Conservation (phyloP, 139 green algal species). For the Deuterostichococcus epilithicus region DNA sequence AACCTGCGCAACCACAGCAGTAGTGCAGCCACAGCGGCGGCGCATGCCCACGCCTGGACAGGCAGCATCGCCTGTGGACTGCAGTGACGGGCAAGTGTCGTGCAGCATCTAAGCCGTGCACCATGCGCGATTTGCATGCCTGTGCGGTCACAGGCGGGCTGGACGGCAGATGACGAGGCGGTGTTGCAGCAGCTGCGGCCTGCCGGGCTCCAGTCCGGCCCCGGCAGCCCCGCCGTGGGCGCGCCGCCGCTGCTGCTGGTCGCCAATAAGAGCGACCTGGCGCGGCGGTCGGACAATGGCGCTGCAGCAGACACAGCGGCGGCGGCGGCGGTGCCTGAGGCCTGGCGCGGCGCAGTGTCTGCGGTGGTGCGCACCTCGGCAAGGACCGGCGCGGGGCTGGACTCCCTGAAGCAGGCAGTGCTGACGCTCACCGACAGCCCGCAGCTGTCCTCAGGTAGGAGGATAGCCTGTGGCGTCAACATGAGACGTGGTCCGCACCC, state of each 20-base stretch:
- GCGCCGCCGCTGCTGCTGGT: constrained; percentile 66
- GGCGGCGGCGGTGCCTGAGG: background rate
- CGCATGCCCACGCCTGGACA: too few species aligned
- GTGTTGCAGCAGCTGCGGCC: constrained; percentile 40
- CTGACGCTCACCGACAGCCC: constrained; percentile 9
- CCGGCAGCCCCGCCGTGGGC: background rate
- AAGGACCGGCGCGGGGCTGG: constrained; percentile 50
- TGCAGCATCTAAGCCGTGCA: background rate
- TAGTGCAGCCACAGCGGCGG: too few species aligned
- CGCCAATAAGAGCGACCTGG: constrained; percentile 87
- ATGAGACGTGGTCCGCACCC: too few species aligned
- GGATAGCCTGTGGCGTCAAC: too few species aligned
- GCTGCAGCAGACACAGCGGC: constrained; percentile 1
- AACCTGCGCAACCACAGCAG: too few species aligned
- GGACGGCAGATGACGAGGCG: constrained; percentile 61
- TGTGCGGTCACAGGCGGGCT: constrained; percentile 47
- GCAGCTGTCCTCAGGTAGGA: background rate
- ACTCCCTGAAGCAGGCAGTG: constrained; percentile 53
- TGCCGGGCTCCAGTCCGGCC: background rate
- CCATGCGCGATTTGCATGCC: background rate
- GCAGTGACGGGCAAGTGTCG: too few species aligned
- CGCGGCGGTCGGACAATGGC: background rate
- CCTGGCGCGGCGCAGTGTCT: constrained; percentile 20
- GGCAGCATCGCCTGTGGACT: too few species aligned
- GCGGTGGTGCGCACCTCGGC: constrained; percentile 65